A percentile compares a stretch with the other conserved stretches of the same genome.
phyloP scores from a whole-genome alignment of 805 yeast genomes.

The Cyberlindnera mycetangii region DNA sequence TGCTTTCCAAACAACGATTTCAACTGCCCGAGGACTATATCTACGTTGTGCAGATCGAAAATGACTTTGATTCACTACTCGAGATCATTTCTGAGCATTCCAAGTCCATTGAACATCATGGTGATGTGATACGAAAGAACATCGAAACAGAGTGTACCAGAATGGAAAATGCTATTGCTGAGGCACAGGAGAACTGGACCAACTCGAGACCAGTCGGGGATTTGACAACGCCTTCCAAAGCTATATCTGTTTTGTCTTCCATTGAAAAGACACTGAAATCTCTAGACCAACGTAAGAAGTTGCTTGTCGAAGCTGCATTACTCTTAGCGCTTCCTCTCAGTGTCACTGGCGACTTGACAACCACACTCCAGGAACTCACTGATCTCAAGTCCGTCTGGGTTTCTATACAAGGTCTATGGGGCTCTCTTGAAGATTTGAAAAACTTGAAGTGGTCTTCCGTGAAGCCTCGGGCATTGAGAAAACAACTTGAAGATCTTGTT shows the following conservation, averaged over 20 bases:
- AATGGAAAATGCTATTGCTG: conserved; percentile 31
- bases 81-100: conserved; percentile 37
- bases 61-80: conserved; percentile 40
- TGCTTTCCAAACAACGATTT: conserved; percentile 42
- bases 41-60: conserved; percentile 59
- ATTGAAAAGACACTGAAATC: conserved; percentile 33
- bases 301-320: conserved; percentile 30
- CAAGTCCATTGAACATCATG: conserved; percentile 38
- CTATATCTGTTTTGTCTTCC: conserved; percentile 32
- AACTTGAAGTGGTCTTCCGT: conserved; percentile 46
- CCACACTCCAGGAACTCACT: conserved; percentile 44
- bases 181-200: conserved; percentile 45
- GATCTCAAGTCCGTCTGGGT: conserved; percentile 66
- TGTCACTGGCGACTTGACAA: conserved; percentile 29
- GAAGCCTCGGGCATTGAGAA: conserved; percentile 43
- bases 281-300: conserved; percentile 15
- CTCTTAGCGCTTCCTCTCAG: conserved; percentile 34
- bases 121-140: conserved; percentile 39
- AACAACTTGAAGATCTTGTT: conserved; percentile 48
- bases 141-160: conserved; percentile 39
- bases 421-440: conserved; percentile 41
- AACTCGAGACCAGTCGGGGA: conserved; percentile 44
- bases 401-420: conserved; percentile 51
- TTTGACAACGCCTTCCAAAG: conserved; percentile 38
- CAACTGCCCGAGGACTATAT: conserved; percentile 54